These are phyloP conservation scores for Tylopilus rubrobrunneus DNA, from an alignment of 768 basidiomycete genomes.

Conservation along the genomic window DNA sequence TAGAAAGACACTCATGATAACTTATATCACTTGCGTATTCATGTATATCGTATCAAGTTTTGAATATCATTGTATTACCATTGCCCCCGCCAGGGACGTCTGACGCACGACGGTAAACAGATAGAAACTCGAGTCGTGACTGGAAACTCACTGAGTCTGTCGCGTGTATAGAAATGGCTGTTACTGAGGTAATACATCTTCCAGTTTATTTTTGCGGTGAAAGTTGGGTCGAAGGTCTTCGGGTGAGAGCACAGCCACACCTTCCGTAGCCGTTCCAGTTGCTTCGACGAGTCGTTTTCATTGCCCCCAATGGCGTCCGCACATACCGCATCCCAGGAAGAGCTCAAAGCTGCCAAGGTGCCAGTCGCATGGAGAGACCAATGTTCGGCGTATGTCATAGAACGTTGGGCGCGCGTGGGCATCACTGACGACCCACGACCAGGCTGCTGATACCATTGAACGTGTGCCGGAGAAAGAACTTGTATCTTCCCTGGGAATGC, in stretches of 20 bases:
- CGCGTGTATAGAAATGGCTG: too few relatives aligned
- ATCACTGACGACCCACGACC: neutral
- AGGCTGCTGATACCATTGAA: constrained; percentile 88
- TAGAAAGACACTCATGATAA: neutral
- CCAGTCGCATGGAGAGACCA: constrained; percentile 86
- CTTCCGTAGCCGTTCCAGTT: neutral
- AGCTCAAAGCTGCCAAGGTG: constrained; percentile 70
- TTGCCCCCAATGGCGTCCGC: constrained; percentile 55
- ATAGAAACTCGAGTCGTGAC: neutral
- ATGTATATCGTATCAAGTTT: neutral
- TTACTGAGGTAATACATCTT: too few relatives aligned
- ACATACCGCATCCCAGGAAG: constrained; percentile 77
- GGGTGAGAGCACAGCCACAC: constrained; percentile 19
- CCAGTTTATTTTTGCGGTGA: too few relatives aligned
- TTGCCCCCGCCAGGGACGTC: too few relatives aligned
- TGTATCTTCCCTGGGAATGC: constrained; percentile 90
- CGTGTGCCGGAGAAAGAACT: constrained; percentile 72
- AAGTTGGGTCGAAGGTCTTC: neutral
- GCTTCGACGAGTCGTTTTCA: neutral
- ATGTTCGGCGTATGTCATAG: constrained; percentile 79
- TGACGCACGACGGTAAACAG: neutral
- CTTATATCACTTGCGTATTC: neutral
- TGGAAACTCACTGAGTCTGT: too few relatives aligned
- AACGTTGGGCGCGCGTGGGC: neutral
- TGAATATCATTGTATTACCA: neutral